Conservation (phyloP, 2,329 filamentous ascomycete species). For the Tolypocladium tundrense region DNA sequence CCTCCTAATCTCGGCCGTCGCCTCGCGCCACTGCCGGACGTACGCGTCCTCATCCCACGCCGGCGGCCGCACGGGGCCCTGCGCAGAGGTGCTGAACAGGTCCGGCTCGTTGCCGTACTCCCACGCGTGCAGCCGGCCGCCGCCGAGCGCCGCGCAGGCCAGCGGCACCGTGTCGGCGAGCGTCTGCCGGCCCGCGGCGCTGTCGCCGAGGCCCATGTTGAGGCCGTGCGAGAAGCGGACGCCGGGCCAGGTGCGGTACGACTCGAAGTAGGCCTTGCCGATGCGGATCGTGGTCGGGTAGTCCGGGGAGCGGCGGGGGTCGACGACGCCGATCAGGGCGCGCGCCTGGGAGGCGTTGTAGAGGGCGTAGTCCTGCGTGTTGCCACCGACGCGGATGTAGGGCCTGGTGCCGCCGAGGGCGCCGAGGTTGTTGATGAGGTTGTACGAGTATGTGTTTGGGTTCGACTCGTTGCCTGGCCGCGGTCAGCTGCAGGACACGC, state of each 20-base stretch:
- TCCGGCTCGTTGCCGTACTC: conserved; percentile 44
- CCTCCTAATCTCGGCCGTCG: conserved; percentile 36
- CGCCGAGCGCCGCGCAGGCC: conserved; percentile 45
- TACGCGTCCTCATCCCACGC: conserved; percentile 45
- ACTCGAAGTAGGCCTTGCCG: conserved; percentile 53
- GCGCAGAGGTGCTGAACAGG: conserved; percentile 41
- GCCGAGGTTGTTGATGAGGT: conserved; percentile 46
- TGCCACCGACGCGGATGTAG: conserved; percentile 54
- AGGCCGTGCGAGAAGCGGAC: conserved; percentile 52
- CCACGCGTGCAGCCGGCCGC: conserved; percentile 41
- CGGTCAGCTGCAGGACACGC: too few species aligned
- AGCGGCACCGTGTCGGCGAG: conserved; percentile 44
- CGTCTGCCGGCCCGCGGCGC: conserved; percentile 33
- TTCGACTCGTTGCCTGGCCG: conserved; percentile 35
- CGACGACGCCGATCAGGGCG: conserved; percentile 41
- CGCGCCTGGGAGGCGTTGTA: conserved; percentile 42
- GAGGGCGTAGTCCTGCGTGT: conserved; percentile 55
- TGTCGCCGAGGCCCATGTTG: conserved; percentile 35
- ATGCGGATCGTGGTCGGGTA: conserved; percentile 52
- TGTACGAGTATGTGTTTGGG: conserved; percentile 51
- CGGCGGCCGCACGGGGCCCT: conserved; percentile 38
- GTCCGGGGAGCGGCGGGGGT: conserved; percentile 39
- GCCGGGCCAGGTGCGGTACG: conserved; percentile 45
- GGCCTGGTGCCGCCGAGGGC: conserved; percentile 44
- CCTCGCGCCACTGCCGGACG: conserved; percentile 47